A percentile compares a stretch with the other conserved stretches of the same genome.
Evolutionary conservation across 208 protist species (phyloP).

Genomic region (Porcisia hertigi): DNA sequence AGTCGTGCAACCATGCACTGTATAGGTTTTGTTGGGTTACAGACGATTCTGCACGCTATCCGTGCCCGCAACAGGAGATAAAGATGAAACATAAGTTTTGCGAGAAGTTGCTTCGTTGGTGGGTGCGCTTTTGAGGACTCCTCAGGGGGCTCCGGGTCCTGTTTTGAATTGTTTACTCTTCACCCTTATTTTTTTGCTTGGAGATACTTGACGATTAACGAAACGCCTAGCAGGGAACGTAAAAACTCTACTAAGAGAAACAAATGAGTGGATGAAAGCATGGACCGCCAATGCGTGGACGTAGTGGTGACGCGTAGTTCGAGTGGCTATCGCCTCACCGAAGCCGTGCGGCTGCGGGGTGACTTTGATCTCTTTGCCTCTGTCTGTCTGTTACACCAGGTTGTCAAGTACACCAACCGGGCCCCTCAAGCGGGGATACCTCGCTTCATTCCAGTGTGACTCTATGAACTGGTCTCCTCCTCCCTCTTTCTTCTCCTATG

Average conservation of each 20-base stretch:
- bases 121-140: background rate
- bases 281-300: no score
- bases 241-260: background rate
- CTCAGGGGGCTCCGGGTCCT: background rate
- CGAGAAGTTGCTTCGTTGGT: background rate
- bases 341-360: no score
- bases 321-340: background rate
- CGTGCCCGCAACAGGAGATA: conserved; percentile 28
- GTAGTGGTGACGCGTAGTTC: background rate
- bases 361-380: background rate
- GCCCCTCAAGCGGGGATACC: background rate
- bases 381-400: background rate
- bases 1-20: conserved; percentile 40
- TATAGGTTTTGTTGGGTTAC: conserved; percentile 77
- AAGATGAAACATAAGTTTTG: conserved; percentile 1
- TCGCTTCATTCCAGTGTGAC: background rate
- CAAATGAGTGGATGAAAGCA: background rate
- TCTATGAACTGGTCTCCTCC: background rate
- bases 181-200: background rate
- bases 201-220: background rate
- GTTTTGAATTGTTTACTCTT: background rate
- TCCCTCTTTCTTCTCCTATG: background rate
- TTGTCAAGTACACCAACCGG: conserved; percentile 5
- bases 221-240: background rate
- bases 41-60: conserved; percentile 52